phyloP scores from a whole-genome alignment of 2,329 filamentous ascomycete species.

The Xylariales sp. region DNA sequence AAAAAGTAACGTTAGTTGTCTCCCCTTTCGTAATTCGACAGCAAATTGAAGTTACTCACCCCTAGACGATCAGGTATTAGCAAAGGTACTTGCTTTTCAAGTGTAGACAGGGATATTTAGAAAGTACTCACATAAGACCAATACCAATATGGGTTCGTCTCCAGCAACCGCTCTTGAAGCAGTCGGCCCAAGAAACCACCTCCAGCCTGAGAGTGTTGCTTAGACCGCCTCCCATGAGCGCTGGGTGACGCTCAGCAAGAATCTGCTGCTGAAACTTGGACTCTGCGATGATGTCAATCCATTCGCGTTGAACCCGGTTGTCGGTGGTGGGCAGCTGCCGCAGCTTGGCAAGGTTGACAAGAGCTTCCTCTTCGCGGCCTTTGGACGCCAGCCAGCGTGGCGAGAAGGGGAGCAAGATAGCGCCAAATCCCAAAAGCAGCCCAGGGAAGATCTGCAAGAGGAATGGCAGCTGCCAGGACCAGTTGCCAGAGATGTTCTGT shows the following conservation, averaged over 20 bases:
- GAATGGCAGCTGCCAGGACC: constrained; percentile 7
- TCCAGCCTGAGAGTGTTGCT: constrained; percentile 37
- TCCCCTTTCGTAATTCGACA: background rate
- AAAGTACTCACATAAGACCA: constrained; percentile 44
- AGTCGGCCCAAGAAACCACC: constrained; percentile 43
- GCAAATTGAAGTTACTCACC: too few species aligned
- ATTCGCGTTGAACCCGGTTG: constrained; percentile 44
- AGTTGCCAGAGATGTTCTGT: constrained; percentile 3
- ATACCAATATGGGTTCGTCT: constrained; percentile 39
- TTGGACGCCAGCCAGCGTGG: constrained; percentile 7
- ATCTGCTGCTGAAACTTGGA: constrained; percentile 44
- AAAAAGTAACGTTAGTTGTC: constrained; percentile 1
- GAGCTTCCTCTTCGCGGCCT: constrained; percentile 8
- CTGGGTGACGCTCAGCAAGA: constrained; percentile 26
- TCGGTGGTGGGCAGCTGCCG: constrained; percentile 45
- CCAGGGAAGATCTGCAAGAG: constrained; percentile 6
- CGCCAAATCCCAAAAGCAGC: constrained; percentile 1
- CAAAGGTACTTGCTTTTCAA: too few species aligned
- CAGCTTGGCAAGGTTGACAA: constrained; percentile 28
- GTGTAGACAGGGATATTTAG: too few species aligned
- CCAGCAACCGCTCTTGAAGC: constrained; percentile 43
- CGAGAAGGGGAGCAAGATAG: constrained; percentile 2
- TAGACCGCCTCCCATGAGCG: constrained; percentile 17
- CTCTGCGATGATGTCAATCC: constrained; percentile 45
- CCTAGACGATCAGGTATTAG: too few species aligned